A percentile compares a stretch with the other conserved stretches of the same genome.
phyloP scores from a whole-genome alignment of 2,329 filamentous ascomycete genomes.

The Parasarocladium wereldwijsianum region DNA sequence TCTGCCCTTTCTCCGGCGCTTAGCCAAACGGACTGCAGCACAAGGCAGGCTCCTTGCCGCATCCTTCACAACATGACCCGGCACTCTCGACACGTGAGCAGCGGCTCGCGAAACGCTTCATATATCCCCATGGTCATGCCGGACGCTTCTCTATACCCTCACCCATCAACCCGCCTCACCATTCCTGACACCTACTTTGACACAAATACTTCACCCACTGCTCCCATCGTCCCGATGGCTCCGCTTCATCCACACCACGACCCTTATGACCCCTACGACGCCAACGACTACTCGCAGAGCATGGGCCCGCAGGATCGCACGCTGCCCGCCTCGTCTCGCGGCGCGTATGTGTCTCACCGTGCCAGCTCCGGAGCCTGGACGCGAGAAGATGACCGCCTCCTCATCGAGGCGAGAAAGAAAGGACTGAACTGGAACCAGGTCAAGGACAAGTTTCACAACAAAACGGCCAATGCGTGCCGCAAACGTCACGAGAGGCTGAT shows the following conservation, averaged over 20 bases:
- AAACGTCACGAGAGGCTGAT: conserved; percentile 78
- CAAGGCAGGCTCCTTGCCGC: neutral
- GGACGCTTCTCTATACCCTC: conserved; percentile 23
- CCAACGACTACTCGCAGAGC: conserved; percentile 13
- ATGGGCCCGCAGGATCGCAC: conserved; percentile 2
- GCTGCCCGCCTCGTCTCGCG: conserved; percentile 10
- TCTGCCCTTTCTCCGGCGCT: conserved; percentile 1
- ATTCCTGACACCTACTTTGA: conserved; percentile 22
- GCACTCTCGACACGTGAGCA: conserved; percentile 4
- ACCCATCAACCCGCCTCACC: conserved; percentile 13
- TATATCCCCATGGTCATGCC: conserved; percentile 21
- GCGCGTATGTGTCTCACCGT: conserved; percentile 25
- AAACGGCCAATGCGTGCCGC: conserved; percentile 72
- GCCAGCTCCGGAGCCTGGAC: conserved; percentile 58
- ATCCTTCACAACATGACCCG: conserved; percentile 3
- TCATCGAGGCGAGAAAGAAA: conserved; percentile 56
- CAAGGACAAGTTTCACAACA: conserved; percentile 58
- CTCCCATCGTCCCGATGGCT: conserved; percentile 14
- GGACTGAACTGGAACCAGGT: conserved; percentile 78
- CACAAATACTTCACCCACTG: conserved; percentile 17
- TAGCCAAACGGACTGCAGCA: conserved; percentile 2
- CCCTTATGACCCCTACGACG: conserved; percentile 21
- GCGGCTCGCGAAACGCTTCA: conserved; percentile 11
- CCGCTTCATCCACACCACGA: conserved; percentile 18
- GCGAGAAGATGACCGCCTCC: conserved; percentile 55